Evolutionary conservation across 1,284 basidiomycete genomes (phyloP).

Genomic region (Phellinidium pouzarii): DNA sequence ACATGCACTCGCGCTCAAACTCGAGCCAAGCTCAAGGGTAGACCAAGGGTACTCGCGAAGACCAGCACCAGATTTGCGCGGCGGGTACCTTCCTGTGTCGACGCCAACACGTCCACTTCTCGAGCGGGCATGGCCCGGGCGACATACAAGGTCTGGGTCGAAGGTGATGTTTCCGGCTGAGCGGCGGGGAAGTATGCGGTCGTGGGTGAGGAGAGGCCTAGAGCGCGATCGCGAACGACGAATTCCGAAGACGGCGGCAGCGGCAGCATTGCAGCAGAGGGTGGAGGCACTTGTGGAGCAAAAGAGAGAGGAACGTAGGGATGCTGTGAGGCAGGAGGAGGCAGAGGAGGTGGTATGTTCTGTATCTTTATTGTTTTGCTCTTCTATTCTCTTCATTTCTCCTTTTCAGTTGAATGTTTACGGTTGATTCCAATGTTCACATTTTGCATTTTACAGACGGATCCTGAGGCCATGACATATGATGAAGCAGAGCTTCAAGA

Average conservation of each 20-base stretch:
- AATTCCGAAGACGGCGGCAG: too few relatives aligned
- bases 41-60: neutral
- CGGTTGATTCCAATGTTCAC: neutral
- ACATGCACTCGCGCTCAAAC: slow-evolving; percentile 5
- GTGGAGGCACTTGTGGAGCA: too few relatives aligned
- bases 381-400: too few relatives aligned
- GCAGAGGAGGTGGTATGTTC: too few relatives aligned
- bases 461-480: neutral
- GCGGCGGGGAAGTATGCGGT: too few relatives aligned
- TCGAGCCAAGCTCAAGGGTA: neutral
- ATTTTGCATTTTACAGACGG: neutral
- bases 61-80: neutral
- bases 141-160: neutral
- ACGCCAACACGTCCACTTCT: neutral
- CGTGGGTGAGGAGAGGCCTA: too few relatives aligned
- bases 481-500: slow-evolving; percentile 9
- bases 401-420: too few relatives aligned
- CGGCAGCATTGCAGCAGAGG: too few relatives aligned
- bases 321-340: too few relatives aligned
- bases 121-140: neutral
- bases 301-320: too few relatives aligned
- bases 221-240: too few relatives aligned
- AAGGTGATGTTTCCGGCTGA: neutral
- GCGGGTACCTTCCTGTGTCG: slow-evolving; percentile 1
- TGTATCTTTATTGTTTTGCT: too few relatives aligned